These are phyloP conservation scores for Cystobasidium slooffiae DNA, from an alignment of 1,284 basidiomycete species.

Conservation along the genomic window DNA sequence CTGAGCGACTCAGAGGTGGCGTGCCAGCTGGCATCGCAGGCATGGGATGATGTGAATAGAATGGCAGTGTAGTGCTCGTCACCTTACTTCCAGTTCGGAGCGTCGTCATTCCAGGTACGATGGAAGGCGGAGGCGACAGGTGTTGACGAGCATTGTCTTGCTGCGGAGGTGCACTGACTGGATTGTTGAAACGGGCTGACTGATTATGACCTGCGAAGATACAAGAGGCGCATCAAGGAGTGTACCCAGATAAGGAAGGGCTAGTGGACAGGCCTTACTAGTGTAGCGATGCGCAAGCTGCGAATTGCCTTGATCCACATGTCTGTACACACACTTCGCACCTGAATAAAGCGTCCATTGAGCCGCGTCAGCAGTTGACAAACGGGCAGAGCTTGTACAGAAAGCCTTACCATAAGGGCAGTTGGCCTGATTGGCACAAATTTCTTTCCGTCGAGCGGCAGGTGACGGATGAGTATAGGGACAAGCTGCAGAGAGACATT, in stretches of 20 bases:
- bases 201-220: conserved; percentile 7
- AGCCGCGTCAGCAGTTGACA: no score
- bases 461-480: conserved; percentile 24
- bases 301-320: conserved; percentile 8
- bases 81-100: not conserved
- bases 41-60: conserved; percentile 7
- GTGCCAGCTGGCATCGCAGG: conserved; percentile 6
- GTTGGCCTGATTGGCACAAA: conserved; percentile 28
- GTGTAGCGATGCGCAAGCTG: not conserved
- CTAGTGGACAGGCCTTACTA: not conserved
- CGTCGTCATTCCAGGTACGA: not conserved
- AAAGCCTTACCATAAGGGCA: conserved; percentile 28
- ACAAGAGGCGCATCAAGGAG: not conserved
- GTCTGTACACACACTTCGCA: conserved; percentile 32
- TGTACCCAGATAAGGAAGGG: not conserved
- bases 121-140: not conserved
- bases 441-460: conserved; percentile 19
- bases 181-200: conserved; percentile 11
- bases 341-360: not conserved
- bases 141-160: not conserved
- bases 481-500: conserved; percentile 16
- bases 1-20: not conserved
- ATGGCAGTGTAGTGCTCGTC: not conserved
- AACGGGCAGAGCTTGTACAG: not conserved
- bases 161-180: not conserved